Base-by-base conservation (phyloP, 23 red algal species). In the Gracilariopsis chorda region DNA sequence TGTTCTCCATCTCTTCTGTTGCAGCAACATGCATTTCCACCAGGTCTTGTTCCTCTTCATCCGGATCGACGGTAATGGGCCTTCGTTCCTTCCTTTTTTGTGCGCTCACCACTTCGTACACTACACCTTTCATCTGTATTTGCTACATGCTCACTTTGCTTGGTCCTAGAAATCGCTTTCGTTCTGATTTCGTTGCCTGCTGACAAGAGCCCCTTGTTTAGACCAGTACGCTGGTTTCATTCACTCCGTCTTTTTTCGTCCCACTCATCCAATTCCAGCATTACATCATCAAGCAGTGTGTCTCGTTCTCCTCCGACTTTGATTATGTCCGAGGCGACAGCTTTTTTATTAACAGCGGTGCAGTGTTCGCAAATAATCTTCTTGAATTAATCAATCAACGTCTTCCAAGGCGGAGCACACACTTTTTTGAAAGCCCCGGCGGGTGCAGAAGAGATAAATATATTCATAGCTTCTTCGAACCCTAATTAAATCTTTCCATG, bases 271-370 rank as follows among this genome's bases (percentile, higher is more conserved):
- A 80, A 23, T 19, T 21, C 49, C 25, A 80, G 55, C 23, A 53
- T 53, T 48, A 80, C 35, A 57, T 57, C 75, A 80, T 80, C 75
- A 20, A 80, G 46, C 24, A 80, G 46, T 24, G 36, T 27, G 24
- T 80, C 75, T 6, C 44, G 34, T 53, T 48, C 69, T 55, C 42
- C 75, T 53, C 46, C 28, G 35, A 80, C 46, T 42, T 80, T 47
- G 23, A 80, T 57, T 32, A 80, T 80, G 6, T 47, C 75, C 21
- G 75, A 80, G 55, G 75, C 75, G 35, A 47, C 44, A 48, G 49
- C 42, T 35, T 80, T 80, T 4, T 21, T 53, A 28, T 42, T 45
- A 28, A 80, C 75, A 27, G 75, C 75, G n/a, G 23, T 21, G 44
- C 75, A 29, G 46, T 80, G 75, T 21, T 80, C 75, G 34, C 41